Conservation (phyloP, 768 basidiomycete species). For the Grammothele lineata region DNA sequence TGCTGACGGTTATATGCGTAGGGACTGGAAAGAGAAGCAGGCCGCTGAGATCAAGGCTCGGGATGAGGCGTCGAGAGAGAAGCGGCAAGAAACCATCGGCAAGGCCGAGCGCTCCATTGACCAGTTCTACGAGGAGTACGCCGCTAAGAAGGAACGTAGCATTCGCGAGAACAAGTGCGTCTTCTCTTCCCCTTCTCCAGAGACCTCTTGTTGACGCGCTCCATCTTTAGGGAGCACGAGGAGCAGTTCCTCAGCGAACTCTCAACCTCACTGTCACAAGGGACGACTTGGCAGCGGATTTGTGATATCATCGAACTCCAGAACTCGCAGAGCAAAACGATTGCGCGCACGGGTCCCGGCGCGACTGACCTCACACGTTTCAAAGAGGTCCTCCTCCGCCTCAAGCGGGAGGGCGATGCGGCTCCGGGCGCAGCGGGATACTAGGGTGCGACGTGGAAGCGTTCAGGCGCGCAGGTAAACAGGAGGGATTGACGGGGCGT, state of each 20-base stretch:
- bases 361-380: constrained; percentile 87
- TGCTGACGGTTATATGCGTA: constrained; percentile 26
- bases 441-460: constrained; percentile 33
- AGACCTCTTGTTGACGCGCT: too few relatives aligned
- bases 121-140: constrained; percentile 86
- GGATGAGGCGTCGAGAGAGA: constrained; percentile 74
- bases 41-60: constrained; percentile 77
- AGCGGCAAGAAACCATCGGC: constrained; percentile 76
- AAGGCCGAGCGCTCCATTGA: constrained; percentile 86
- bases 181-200: not conserved
- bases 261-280: constrained; percentile 72
- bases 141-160: constrained; percentile 81
- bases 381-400: constrained; percentile 87
- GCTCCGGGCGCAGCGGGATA: constrained; percentile 95
- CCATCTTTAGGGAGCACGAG: constrained; percentile 73
- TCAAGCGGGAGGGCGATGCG: constrained; percentile 85
- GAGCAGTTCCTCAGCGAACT: constrained; percentile 71
- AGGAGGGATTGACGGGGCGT: too few relatives aligned
- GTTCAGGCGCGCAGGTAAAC: too few relatives aligned
- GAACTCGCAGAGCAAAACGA: constrained; percentile 97
- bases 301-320: constrained; percentile 80
- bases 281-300: constrained; percentile 97
- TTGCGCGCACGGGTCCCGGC: constrained; percentile 79
- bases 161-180: constrained; percentile 95
- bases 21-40: constrained; percentile 87